These are phyloP conservation scores for Sinapis alba DNA, from an alignment of 441 rosid genomes.

Conservation along the genomic window DNA sequence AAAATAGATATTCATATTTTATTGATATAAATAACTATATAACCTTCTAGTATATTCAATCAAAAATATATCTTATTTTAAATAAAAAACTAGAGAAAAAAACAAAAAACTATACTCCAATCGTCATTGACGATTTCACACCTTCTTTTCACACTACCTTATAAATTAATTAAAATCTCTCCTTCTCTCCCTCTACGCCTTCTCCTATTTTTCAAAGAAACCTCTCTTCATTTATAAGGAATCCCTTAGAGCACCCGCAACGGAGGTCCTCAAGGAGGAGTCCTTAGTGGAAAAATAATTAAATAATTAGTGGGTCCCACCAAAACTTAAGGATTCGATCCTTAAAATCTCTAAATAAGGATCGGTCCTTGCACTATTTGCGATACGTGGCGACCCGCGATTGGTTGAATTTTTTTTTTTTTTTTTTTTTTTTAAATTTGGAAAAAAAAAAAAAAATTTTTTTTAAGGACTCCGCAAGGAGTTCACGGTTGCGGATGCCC, in stretches of 20 bases:
- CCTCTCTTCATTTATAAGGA: constrained; percentile 35
- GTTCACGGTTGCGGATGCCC: too few relatives aligned
- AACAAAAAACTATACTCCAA: constrained; percentile 26
- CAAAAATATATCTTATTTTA: background rate
- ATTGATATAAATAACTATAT: constrained; percentile 10
- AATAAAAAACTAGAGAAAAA: constrained; percentile 9
- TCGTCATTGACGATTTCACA: constrained; percentile 58
- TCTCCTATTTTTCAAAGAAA: constrained; percentile 23
- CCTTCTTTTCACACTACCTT: constrained; percentile 40
- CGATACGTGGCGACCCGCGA: too few relatives aligned
- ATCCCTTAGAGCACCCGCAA: too few relatives aligned
- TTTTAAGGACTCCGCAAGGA: too few relatives aligned
- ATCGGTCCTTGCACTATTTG: too few relatives aligned
- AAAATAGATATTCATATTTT: constrained; percentile 17
- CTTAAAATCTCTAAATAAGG: too few relatives aligned
- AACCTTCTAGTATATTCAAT: constrained; percentile 21
- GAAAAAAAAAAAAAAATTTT: background rate
- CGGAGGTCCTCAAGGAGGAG: too few relatives aligned
- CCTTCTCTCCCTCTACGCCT: constrained; percentile 18
- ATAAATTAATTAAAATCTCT: constrained; percentile 31
- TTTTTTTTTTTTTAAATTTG: too few relatives aligned
- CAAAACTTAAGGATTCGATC: too few relatives aligned
- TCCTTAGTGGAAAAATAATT: too few relatives aligned
- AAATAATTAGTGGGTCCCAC: too few relatives aligned
- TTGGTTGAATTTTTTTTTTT: too few relatives aligned